Conservation (phyloP, 192 early-diverging fungal species). For the Borealophlyctis nickersoniae region DNA sequence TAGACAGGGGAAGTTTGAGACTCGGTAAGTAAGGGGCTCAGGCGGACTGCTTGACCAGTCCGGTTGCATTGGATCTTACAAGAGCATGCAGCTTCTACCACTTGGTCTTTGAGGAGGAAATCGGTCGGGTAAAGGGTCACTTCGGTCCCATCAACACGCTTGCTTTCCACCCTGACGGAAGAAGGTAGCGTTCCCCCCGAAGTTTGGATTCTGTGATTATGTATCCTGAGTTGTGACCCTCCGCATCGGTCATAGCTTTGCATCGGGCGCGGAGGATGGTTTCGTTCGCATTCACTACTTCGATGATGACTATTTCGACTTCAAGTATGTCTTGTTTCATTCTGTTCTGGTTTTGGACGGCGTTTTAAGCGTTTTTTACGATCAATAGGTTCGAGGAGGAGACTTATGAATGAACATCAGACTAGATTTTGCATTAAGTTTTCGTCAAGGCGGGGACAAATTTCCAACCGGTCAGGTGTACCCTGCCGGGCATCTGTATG, state of each 20-base stretch:
- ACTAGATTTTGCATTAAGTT: no score
- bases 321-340: constrained; percentile 69
- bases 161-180: constrained; percentile 93
- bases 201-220: neutral
- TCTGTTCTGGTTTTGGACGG: no score
- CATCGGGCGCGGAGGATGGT: constrained; percentile 97
- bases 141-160: constrained; percentile 99
- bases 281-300: constrained; percentile 95
- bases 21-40: constrained; percentile 24
- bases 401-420: no score
- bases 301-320: constrained; percentile 93
- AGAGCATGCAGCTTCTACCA: constrained; percentile 84
- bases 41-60: neutral
- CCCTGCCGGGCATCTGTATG: no score
- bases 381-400: no score
- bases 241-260: constrained; percentile 72
- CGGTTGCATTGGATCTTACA: neutral
- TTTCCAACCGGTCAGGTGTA: no score
- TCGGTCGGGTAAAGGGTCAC: constrained; percentile 95
- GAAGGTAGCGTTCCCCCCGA: constrained; percentile 26
- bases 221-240: constrained; percentile 16
- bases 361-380: no score
- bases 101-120: constrained; percentile 92
- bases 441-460: no score
- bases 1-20: constrained; percentile 95